A percentile compares a stretch with the other conserved stretches of the same genome.
phyloP scores from a whole-genome alignment of 1,139 yeast genomes.

The Magnusiomyces paraingens region DNA sequence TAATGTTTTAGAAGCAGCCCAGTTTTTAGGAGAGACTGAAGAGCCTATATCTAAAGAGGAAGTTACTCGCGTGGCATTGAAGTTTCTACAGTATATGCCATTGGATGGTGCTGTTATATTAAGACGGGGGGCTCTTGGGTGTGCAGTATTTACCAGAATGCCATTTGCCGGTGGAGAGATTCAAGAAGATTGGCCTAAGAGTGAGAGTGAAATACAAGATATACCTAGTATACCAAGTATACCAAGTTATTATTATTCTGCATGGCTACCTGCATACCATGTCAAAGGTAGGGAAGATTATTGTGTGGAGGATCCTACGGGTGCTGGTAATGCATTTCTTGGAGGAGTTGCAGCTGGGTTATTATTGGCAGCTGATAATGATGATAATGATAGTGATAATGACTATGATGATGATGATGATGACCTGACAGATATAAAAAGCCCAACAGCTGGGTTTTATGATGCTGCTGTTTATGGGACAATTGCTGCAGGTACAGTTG shows the following conservation, averaged over 20 bases:
- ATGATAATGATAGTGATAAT: too few relatives aligned
- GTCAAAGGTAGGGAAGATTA: slow-evolving; percentile 26
- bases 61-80: slow-evolving; percentile 41
- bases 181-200: too few relatives aligned
- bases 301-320: slow-evolving; percentile 78
- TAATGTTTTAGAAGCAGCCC: slow-evolving; percentile 74
- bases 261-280: slow-evolving; percentile 72
- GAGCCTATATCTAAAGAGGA: slow-evolving; percentile 40
- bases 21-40: slow-evolving; percentile 39
- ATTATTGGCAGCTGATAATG: slow-evolving; percentile 25
- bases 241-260: slow-evolving; percentile 8
- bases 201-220: too few relatives aligned
- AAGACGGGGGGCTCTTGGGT: slow-evolving; percentile 25
- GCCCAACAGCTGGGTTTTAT: too few relatives aligned
- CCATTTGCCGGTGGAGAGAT: slow-evolving; percentile 3
- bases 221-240: neutral
- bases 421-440: too few relatives aligned
- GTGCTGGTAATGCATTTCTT: slow-evolving; percentile 86
- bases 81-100: slow-evolving; percentile 39
- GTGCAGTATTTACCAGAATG: slow-evolving; percentile 16
- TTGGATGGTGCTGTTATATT: slow-evolving; percentile 22
- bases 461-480: slow-evolving; percentile 61
- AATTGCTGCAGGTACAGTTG: slow-evolving; percentile 69
- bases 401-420: too few relatives aligned
- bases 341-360: slow-evolving; percentile 72